Conservation (phyloP, 768 basidiomycete genomes). For the Suillus variegatus region DNA sequence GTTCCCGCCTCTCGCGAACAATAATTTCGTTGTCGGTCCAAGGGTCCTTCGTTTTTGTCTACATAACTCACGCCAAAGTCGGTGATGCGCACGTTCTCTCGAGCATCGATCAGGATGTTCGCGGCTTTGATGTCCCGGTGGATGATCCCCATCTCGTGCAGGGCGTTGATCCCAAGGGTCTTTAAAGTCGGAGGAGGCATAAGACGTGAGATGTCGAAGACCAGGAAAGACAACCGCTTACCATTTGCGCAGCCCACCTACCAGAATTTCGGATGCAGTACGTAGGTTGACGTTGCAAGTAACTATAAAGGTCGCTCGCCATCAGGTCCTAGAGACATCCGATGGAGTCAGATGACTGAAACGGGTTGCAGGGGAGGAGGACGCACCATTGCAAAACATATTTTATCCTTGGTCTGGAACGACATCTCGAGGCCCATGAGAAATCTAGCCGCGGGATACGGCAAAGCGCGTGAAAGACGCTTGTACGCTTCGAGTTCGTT, state of each 20-base stretch:
- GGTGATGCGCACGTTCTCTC: neutral
- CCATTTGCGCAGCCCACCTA: slow-evolving; percentile 42
- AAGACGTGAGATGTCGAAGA: neutral
- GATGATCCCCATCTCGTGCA: slow-evolving; percentile 63
- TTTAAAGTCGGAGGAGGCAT: slow-evolving; percentile 15
- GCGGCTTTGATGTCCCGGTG: slow-evolving; percentile 62
- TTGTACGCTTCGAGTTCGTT: slow-evolving; percentile 38
- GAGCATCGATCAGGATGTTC: neutral
- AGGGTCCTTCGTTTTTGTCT: neutral
- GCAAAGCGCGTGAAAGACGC: slow-evolving; percentile 29
- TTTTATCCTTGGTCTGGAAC: slow-evolving; percentile 29
- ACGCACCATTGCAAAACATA: slow-evolving; percentile 44
- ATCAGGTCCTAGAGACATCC: slow-evolving; percentile 37
- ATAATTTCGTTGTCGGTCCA: neutral
- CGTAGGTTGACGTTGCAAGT: slow-evolving; percentile 24
- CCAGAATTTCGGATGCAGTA: neutral
- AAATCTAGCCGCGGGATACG: slow-evolving; percentile 30
- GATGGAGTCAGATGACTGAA: neutral
- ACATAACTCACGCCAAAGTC: neutral
- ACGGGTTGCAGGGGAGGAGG: neutral
- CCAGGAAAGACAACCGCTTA: slow-evolving; percentile 17
- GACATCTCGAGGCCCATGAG: slow-evolving; percentile 41
- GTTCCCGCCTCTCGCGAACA: neutral
- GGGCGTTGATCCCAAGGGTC: slow-evolving; percentile 38
- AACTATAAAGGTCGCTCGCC: slow-evolving; percentile 36